Percentiles rank a stretch among this genome's conserved stretches.
These are phyloP conservation scores for Colletotrichum paranaense DNA, from an alignment of 2,329 filamentous ascomycete genomes.

Conservation along the genomic window DNA sequence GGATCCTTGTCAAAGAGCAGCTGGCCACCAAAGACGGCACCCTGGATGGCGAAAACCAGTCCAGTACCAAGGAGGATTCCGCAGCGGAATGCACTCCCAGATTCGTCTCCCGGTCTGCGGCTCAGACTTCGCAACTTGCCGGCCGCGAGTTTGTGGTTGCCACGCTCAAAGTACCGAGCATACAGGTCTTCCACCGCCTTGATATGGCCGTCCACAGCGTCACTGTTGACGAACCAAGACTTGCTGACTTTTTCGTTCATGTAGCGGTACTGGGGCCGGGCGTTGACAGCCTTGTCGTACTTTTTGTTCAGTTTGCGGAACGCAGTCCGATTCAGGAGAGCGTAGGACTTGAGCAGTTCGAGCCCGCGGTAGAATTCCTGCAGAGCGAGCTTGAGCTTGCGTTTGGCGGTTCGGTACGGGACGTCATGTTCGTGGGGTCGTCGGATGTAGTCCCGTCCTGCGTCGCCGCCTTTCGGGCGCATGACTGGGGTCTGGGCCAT, in stretches of 20 bases:
- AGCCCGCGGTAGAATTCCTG: conserved; percentile 94
- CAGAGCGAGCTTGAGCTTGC: conserved; percentile 89
- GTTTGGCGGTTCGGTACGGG: conserved; percentile 87
- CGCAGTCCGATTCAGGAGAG: conserved; percentile 88
- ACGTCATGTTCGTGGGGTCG: conserved; percentile 69
- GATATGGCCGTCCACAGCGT: conserved; percentile 84
- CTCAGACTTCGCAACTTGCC: conserved; percentile 84
- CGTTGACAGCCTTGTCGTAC: conserved; percentile 90
- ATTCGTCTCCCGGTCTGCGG: conserved; percentile 67
- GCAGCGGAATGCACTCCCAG: conserved; percentile 68
- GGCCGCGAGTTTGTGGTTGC: conserved; percentile 91
- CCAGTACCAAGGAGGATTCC: conserved; percentile 77
- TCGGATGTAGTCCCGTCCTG: conserved; percentile 62
- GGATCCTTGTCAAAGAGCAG: conserved; percentile 63
- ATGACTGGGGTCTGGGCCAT: conserved; percentile 65
- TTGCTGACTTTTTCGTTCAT: conserved; percentile 93
- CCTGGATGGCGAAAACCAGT: conserved; percentile 73
- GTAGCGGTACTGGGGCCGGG: conserved; percentile 81
- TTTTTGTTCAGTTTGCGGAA: conserved; percentile 99
- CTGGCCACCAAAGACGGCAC: conserved; percentile 68
- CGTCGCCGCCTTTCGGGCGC: conserved; percentile 44
- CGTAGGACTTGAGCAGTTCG: conserved; percentile 92
- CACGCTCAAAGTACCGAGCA: conserved; percentile 91
- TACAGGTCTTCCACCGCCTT: conserved; percentile 90
- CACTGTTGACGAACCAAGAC: conserved; percentile 91